phyloP scores from a whole-genome alignment of 306 rosid genomes.

The Corylus avellana region DNA sequence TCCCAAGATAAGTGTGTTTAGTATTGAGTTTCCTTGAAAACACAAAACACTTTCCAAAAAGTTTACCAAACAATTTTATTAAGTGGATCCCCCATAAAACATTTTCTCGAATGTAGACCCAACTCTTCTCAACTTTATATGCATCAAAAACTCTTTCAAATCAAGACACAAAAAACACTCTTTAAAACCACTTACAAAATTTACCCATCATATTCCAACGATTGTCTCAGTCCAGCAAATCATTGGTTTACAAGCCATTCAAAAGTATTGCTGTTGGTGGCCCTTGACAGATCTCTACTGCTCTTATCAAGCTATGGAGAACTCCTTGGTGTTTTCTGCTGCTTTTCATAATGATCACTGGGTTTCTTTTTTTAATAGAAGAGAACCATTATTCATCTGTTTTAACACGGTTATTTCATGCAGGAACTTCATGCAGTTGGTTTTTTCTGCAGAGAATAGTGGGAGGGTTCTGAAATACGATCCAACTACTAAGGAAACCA shows the following conservation, averaged over 20 bases:
- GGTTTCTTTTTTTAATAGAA: background rate
- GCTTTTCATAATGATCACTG: background rate
- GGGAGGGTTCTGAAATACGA: slow-evolving; percentile 86
- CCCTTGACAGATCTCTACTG: background rate
- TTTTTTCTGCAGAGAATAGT: slow-evolving; percentile 66
- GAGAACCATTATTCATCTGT: slow-evolving; percentile 13
- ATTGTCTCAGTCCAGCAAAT: background rate
- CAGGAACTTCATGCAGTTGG: slow-evolving; percentile 86
- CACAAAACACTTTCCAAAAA: too few species aligned
- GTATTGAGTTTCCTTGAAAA: too few species aligned
- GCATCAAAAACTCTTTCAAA: too few species aligned
- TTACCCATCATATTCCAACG: background rate
- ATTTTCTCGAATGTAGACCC: too few species aligned
- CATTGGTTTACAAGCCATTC: background rate
- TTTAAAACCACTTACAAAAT: too few species aligned
- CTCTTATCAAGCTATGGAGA: background rate
- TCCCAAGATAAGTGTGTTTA: too few species aligned
- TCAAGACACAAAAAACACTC: too few species aligned
- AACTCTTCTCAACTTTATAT: too few species aligned
- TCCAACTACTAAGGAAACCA: slow-evolving; percentile 68
- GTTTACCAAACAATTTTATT: too few species aligned
- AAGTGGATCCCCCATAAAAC: too few species aligned
- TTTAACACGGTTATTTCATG: slow-evolving; percentile 33
- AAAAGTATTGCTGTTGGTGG: background rate
- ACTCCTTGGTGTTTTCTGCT: background rate